Base-by-base conservation (phyloP, 306 rosid species). In the Trifolium repens region DNA sequence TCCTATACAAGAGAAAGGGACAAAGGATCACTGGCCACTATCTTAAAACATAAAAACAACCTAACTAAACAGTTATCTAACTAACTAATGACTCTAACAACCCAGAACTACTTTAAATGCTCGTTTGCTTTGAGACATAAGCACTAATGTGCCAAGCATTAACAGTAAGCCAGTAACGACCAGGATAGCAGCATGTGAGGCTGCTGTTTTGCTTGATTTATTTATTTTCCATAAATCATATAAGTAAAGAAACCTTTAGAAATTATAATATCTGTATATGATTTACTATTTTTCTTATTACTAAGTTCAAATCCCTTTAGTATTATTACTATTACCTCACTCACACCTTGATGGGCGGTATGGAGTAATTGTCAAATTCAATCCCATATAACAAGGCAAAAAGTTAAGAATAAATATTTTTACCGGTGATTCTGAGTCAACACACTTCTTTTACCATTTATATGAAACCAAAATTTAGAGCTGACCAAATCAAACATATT, bases 381-480 rank as follows among this genome's bases (percentile, higher is more conserved):
- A 44, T 44, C 15, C 49, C 49, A 44, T 9, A 44, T 30, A 19
- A 65, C 68, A 30, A 16, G 32, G 50, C 13, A 50, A 70, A 54
- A 59, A 9, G 15, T 43, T 19, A 17, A 57, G 24, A 13, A 9
- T 19, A 32, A 67, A 19, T 1, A 9, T 9, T 50, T 42, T 7
- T 70, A 34, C 40, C 17, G 14, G n/a, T 47, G 63, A 52, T 73
- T 64, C 17, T 1, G 42, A 69, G 69, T 24, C 61, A 72, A 40
- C 60, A 68, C 67, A 68, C 67, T 50, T 47, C 47, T 67, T 76
- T 72, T 46, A 26, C 12, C 58, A 52, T 46, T 75, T 12, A 6
- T 8, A 62, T 46, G 63, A 68, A 72, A 46, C 44, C 69, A 77
- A 64, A 60, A 64, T 16, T 34, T 19, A 73, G 78, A 34, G 72